These are phyloP conservation scores for Lasiodiplodia gonubiensis DNA, from an alignment of 2,329 filamentous ascomycete genomes.

Conservation along the genomic window DNA sequence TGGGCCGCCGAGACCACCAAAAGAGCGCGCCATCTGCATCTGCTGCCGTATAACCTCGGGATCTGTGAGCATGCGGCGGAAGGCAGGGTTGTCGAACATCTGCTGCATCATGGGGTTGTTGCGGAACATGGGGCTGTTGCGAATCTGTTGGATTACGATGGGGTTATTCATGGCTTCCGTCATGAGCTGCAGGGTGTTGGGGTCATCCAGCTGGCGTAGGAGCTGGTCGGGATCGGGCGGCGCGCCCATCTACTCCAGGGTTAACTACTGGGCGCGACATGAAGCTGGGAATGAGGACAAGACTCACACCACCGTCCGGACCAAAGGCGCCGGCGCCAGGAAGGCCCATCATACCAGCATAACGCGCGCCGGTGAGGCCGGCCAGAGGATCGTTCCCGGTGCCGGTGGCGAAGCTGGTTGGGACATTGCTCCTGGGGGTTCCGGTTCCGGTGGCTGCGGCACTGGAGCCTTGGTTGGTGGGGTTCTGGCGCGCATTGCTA, in stretches of 20 bases:
- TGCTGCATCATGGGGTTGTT: slow-evolving; percentile 87
- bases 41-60: slow-evolving; percentile 83
- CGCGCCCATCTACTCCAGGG: slow-evolving; percentile 81
- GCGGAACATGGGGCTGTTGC: slow-evolving; percentile 72
- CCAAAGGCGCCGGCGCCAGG: slow-evolving; percentile 90
- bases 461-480: slow-evolving; percentile 58
- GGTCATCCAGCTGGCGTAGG: slow-evolving; percentile 84
- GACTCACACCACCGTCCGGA: slow-evolving; percentile 87
- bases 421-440: slow-evolving; percentile 56
- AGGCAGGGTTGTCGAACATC: slow-evolving; percentile 85
- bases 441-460: slow-evolving; percentile 52
- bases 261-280: slow-evolving; percentile 6
- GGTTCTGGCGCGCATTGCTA: slow-evolving; percentile 73
- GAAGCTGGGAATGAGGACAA: neutral
- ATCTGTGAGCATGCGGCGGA: slow-evolving; percentile 91
- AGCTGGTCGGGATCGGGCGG: slow-evolving; percentile 82
- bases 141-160: slow-evolving; percentile 84
- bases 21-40: slow-evolving; percentile 76
- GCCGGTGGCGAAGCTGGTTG: slow-evolving; percentile 79
- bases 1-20: slow-evolving; percentile 54
- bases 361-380: slow-evolving; percentile 88
- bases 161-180: slow-evolving; percentile 96
- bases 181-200: slow-evolving; percentile 83
- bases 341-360: slow-evolving; percentile 88
- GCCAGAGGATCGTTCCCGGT: slow-evolving; percentile 84